Percentiles rank a stretch among this genome's conserved stretches.
phyloP scores from a whole-genome alignment of 306 rosid genomes.

The Trifolium subterraneum region DNA sequence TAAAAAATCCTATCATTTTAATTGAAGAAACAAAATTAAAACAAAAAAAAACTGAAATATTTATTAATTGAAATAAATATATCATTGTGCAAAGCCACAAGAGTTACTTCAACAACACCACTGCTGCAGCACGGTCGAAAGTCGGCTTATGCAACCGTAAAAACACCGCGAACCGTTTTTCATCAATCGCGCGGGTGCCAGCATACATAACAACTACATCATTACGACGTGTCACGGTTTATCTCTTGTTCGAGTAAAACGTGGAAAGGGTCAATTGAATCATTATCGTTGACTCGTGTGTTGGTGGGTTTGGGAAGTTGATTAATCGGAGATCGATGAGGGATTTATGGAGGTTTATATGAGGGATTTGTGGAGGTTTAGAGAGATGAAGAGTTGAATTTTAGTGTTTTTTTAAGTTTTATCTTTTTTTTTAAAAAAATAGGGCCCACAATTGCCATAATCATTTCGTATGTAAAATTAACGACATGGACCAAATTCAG shows the following conservation, averaged over 20 bases:
- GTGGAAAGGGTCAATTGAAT: conserved; percentile 54
- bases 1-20: too few relatives aligned
- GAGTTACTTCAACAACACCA: conserved; percentile 60
- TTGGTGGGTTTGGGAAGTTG: conserved; percentile 56
- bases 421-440: too few relatives aligned
- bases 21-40: too few relatives aligned
- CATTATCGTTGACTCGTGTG: conserved; percentile 17
- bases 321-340: conserved; percentile 58
- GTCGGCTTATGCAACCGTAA: conserved; percentile 77
- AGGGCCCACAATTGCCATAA: too few relatives aligned
- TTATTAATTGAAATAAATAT: too few relatives aligned
- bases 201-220: conserved; percentile 59
- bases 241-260: conserved; percentile 73
- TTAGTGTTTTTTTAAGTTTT: too few relatives aligned
- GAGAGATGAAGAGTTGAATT: too few relatives aligned
- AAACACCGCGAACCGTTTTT: conserved; percentile 52
- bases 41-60: too few relatives aligned
- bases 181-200: conserved; percentile 48
- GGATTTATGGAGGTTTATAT: conserved; percentile 56
- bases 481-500: too few relatives aligned
- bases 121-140: conserved; percentile 75
- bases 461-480: too few relatives aligned
- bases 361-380: too few relatives aligned
- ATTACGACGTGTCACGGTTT: conserved; percentile 62
- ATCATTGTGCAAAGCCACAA: too few relatives aligned